These are phyloP conservation scores for Casuarina glauca DNA, from an alignment of 306 rosid species.

Conservation along the genomic window DNA sequence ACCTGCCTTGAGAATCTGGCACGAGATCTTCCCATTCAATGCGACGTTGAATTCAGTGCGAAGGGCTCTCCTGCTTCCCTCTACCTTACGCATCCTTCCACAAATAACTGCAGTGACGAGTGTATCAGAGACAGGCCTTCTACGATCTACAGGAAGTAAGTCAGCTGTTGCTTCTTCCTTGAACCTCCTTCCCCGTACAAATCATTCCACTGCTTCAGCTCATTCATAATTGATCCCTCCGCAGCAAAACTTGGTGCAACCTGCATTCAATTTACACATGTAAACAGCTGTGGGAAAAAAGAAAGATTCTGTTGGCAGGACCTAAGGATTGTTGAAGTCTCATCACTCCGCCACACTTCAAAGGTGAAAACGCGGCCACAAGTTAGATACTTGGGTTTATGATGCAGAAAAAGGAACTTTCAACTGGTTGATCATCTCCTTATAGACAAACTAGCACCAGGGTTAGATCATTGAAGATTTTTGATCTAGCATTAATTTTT, in stretches of 20 bases:
- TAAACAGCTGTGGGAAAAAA: not conserved
- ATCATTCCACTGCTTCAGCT: slow-evolving; percentile 94
- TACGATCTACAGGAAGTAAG: slow-evolving; percentile 72
- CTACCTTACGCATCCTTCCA: slow-evolving; percentile 25
- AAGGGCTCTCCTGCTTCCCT: slow-evolving; percentile 26
- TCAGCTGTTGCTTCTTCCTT: slow-evolving; percentile 88
- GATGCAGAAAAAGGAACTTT: not conserved
- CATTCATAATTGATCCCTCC: slow-evolving; percentile 82
- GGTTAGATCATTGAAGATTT: not conserved
- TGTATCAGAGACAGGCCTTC: slow-evolving; percentile 14
- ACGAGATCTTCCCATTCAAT: slow-evolving; percentile 9
- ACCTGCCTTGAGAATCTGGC: slow-evolving; percentile 15
- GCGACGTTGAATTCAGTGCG: slow-evolving; percentile 10
- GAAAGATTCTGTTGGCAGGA: not conserved
- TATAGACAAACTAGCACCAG: not conserved
- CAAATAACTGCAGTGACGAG: slow-evolving; percentile 19
- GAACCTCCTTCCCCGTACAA: slow-evolving; percentile 94
- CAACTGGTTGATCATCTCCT: not conserved
- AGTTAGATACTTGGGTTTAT: not conserved
- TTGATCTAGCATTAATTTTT: not conserved
- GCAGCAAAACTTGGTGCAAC: slow-evolving; percentile 90
- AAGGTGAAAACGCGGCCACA: not conserved
- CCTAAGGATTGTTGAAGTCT: not conserved
- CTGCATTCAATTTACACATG: slow-evolving; percentile 36
- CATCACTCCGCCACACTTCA: not conserved